Evolutionary conservation across 1,284 basidiomycete genomes (phyloP).

Genomic region (Moesziomyces sp.): DNA sequence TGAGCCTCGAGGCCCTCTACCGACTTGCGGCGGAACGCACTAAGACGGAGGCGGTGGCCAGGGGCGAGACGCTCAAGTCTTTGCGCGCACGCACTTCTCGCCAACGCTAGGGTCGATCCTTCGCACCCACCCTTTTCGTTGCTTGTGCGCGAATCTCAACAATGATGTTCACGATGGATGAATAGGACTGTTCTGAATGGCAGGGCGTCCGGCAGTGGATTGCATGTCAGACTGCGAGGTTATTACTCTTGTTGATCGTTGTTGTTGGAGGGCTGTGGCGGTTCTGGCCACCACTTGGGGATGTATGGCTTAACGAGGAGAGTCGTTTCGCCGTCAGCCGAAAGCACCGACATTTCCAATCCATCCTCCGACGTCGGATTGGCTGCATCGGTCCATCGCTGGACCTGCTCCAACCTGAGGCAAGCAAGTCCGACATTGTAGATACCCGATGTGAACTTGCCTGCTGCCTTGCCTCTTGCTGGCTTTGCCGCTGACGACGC

Average conservation of each 20-base stretch:
- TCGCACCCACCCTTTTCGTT: no score
- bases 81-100: slow-evolving; percentile 1
- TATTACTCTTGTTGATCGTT: not conserved
- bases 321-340: slow-evolving; percentile 26
- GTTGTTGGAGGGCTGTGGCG: slow-evolving; percentile 1
- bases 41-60: slow-evolving; percentile 25
- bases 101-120: no score
- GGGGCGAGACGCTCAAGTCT: slow-evolving; percentile 23
- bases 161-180: no score
- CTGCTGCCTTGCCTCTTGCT: slow-evolving; percentile 53
- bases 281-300: slow-evolving; percentile 53
- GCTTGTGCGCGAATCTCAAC: no score
- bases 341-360: slow-evolving; percentile 25
- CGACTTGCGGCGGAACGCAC: slow-evolving; percentile 29
- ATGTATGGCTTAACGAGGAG: slow-evolving; percentile 51
- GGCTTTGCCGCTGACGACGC: slow-evolving; percentile 5
- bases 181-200: no score
- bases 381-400: slow-evolving; percentile 28
- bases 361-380: slow-evolving; percentile 11
- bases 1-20: slow-evolving; percentile 19
- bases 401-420: slow-evolving; percentile 59
- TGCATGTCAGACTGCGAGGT: no score
- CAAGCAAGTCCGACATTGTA: slow-evolving; percentile 60
- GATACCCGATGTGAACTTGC: slow-evolving; percentile 55
- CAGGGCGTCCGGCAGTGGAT: no score